These are phyloP conservation scores for Bassia scoparia DNA, from an alignment of 148 eudicot species.

Conservation along the genomic window DNA sequence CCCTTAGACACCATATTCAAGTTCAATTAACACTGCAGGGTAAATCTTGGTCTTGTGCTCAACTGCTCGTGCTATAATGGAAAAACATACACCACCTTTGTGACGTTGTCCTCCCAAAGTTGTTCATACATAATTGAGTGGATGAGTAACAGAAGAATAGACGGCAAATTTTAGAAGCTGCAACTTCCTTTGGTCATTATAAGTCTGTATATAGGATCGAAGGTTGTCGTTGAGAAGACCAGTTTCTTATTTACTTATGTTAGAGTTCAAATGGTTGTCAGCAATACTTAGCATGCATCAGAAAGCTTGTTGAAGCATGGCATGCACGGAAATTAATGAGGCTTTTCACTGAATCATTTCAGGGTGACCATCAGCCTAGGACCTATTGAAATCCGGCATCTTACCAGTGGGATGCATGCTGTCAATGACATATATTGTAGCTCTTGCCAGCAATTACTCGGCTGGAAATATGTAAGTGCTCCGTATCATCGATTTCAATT, in stretches of 20 bases:
- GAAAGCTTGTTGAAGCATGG: too few relatives aligned
- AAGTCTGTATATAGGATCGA: neutral
- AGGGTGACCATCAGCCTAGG: constrained; percentile 21
- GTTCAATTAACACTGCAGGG: too few relatives aligned
- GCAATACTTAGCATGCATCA: neutral
- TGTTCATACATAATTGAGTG: too few relatives aligned
- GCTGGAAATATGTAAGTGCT: constrained; percentile 27
- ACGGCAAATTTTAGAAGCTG: too few relatives aligned
- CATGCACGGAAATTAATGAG: neutral
- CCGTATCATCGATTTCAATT: neutral
- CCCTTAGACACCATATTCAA: too few relatives aligned
- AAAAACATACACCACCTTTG: too few relatives aligned
- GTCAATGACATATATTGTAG: constrained; percentile 26
- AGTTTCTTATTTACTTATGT: neutral
- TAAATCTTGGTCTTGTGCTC: too few relatives aligned
- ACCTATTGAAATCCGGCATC: constrained; percentile 20
- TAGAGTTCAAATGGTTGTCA: neutral
- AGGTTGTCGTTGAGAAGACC: neutral
- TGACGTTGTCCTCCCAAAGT: too few relatives aligned
- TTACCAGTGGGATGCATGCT: constrained; percentile 21
- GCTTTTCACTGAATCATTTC: neutral
- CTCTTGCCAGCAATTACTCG: constrained; percentile 23
- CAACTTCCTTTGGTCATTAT: too few relatives aligned
- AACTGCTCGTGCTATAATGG: too few relatives aligned
- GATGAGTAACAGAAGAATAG: too few relatives aligned